These are phyloP conservation scores for Cyclocybe aegerita DNA, from an alignment of 768 basidiomycete species.

Conservation along the genomic window DNA sequence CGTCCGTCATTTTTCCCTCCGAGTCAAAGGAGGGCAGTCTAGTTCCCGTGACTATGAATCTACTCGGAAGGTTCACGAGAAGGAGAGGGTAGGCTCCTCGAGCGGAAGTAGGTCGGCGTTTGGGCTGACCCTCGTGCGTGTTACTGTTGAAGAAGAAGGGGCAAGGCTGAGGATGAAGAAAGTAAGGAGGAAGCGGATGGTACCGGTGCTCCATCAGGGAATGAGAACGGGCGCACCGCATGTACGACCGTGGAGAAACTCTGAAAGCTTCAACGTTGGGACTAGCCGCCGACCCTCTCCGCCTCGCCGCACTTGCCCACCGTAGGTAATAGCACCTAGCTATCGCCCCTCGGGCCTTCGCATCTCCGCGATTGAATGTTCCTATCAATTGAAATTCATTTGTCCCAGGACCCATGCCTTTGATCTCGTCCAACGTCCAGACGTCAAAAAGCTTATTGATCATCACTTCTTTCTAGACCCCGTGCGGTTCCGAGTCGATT, in stretches of 20 bases:
- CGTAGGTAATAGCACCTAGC: no score
- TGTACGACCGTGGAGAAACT: not conserved
- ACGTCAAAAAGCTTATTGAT: no score
- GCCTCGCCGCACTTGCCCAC: no score
- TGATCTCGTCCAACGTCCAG: no score
- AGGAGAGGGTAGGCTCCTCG: constrained; percentile 6
- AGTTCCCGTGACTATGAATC: constrained; percentile 2
- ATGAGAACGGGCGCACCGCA: not conserved
- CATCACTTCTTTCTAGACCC: no score
- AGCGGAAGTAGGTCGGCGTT: constrained; percentile 27
- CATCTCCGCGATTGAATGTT: no score
- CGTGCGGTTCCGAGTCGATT: no score
- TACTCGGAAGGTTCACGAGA: not conserved
- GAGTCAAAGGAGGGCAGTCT: constrained; percentile 10
- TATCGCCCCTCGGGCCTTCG: no score
- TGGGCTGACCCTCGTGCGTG: constrained; percentile 16
- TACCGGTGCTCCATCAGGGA: not conserved
- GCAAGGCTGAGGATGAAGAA: not conserved
- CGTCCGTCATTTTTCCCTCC: constrained; percentile 9
- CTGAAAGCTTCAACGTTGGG: not conserved
- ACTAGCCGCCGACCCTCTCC: not conserved
- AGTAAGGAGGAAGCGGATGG: constrained; percentile 13
- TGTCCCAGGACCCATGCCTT: no score
- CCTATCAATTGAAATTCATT: no score
- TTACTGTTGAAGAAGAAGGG: no score